Percentiles rank a stretch among this genome's conserved stretches.
phyloP scores from a whole-genome alignment of 768 basidiomycete genomes.

The Tricholoma sp. region DNA sequence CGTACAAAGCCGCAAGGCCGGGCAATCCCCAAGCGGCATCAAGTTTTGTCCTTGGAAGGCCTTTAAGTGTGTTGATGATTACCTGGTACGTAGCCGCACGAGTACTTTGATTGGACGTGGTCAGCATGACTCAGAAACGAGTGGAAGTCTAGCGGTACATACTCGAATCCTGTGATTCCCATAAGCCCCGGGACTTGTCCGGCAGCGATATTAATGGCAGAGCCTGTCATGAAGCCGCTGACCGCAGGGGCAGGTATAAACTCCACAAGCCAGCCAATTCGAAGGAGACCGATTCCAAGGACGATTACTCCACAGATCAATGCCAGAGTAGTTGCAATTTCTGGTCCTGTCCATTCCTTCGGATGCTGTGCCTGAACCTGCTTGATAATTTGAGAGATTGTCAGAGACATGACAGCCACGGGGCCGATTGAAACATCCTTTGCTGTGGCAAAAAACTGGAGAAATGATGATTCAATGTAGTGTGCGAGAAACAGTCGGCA shows the following conservation, averaged over 20 bases:
- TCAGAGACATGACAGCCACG: slow-evolving; percentile 96
- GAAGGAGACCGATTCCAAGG: slow-evolving; percentile 80
- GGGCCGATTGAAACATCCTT: slow-evolving; percentile 99
- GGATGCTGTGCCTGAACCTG: slow-evolving; percentile 52
- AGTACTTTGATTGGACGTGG: slow-evolving; percentile 45
- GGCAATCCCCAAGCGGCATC: slow-evolving; percentile 91
- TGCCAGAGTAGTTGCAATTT: slow-evolving; percentile 81
- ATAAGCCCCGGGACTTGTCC: slow-evolving; percentile 88
- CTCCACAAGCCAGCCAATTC: slow-evolving; percentile 92
- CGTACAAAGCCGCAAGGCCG: slow-evolving; percentile 66
- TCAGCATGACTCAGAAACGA: slow-evolving; percentile 3
- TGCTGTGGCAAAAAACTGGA: slow-evolving; percentile 88
- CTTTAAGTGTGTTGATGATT: slow-evolving; percentile 90
- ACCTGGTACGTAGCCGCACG: slow-evolving; percentile 80
- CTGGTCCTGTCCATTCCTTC: slow-evolving; percentile 53
- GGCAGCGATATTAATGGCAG: slow-evolving; percentile 86
- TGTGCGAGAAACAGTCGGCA: neutral
- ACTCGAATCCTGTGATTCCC: slow-evolving; percentile 85
- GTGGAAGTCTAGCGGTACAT: slow-evolving; percentile 21
- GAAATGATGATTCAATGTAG: neutral
- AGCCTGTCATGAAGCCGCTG: slow-evolving; percentile 95
- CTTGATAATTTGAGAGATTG: slow-evolving; percentile 74
- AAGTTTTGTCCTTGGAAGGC: slow-evolving; percentile 59
- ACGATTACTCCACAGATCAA: slow-evolving; percentile 90
- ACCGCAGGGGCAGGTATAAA: slow-evolving; percentile 87